Base-by-base conservation (phyloP, 345 rosid species). In the Mallotus nudiflorus region DNA sequence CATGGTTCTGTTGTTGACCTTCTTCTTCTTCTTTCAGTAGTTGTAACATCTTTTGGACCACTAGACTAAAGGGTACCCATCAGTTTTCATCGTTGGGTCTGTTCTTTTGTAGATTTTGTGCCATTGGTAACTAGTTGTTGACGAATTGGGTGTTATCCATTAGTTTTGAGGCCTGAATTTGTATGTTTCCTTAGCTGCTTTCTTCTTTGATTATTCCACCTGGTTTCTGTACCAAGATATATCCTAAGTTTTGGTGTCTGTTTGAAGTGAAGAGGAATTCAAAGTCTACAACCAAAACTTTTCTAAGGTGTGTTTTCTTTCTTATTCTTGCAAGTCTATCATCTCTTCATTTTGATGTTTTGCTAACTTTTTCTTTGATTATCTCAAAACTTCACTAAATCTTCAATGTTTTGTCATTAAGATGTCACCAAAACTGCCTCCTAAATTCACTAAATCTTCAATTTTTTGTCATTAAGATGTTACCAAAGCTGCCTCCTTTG, bases 81-180 rank as follows among this genome's bases (percentile, higher is more conserved):
- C 53, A 53, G 16, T 42, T 42, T 9, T 59, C 61, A 58, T 66
- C 55, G 62, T 54, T 48, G 65, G 29, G 61, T 74, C 40, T 40
- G 46, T 31, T 40, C 48, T 24, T 35, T 49, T 1, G 16, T 33
- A 16, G 15, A 35, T 11, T 37, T 59, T 8, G 20, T 39, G 7
- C 31, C 10, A 12, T 48, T 37, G 33, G 33, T 22, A 33, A n/a
- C n/a, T n/a, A n/a, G n/a, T n/a, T 1, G 62, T 9, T 2, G 50
- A 9, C 25, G 48, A 37, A 18, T 35, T 57, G n/a, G 1, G 25
- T 11, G 40, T 12, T 56, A 31, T 14, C 12, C 27, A 62, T 20
- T 52, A 1, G 25, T 42, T 40, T 58, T 25, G 22, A 24, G 63
- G 35, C 14, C 51, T 70, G 31, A 33, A 48, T 15, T 11, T 59